A percentile compares a stretch with the other conserved stretches of the same genome.
Evolutionary conservation across 129 eudicot genomes (phyloP).

Genomic region (carrot (Daucus carota)): DH1_v3.0 NC_030386.2:4499501-4500000

Average conservation of each 20-base stretch:
- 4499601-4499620: slow-evolving; percentile 14
- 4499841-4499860: slow-evolving; percentile 28
- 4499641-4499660: slow-evolving; percentile 28
- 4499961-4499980: slow-evolving; percentile 52
- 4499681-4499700: slow-evolving; percentile 25
- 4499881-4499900: slow-evolving; percentile 7
- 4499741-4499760: slow-evolving; percentile 19
- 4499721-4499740: slow-evolving; percentile 44
- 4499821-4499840: slow-evolving; percentile 3
- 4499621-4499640: slow-evolving; percentile 18
- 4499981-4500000: slow-evolving; percentile 30
- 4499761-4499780: slow-evolving; percentile 15
- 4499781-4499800: background rate
- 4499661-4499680: slow-evolving; percentile 32
- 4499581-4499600: slow-evolving; percentile 14
- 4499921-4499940: slow-evolving; percentile 32
- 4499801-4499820: background rate
- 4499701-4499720: slow-evolving; percentile 31
- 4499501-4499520: slow-evolving; percentile 21
- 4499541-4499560: slow-evolving; percentile 38
- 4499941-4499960: slow-evolving; percentile 31
- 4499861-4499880: slow-evolving; percentile 36
- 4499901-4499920: slow-evolving; percentile 38
- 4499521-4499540: slow-evolving; percentile 44
- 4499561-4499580: slow-evolving; percentile 53